phyloP scores from a whole-genome alignment of 2,329 filamentous ascomycete genomes.

The Monosporascus sp. region DNA sequence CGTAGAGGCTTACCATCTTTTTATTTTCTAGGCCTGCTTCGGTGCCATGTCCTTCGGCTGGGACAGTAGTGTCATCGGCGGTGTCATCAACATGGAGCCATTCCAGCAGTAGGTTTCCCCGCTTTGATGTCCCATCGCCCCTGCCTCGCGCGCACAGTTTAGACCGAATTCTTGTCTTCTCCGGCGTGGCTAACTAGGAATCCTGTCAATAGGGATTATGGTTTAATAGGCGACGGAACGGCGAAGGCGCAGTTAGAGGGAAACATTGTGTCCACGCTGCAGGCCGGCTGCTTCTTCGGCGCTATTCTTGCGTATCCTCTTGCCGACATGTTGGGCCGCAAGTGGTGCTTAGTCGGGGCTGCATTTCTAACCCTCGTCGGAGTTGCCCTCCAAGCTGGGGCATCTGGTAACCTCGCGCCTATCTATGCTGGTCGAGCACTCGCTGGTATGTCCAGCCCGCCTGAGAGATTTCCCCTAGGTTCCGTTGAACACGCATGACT shows the following conservation, averaged over 20 bases:
- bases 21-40: constrained; percentile 36
- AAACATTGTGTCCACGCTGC: constrained; percentile 59
- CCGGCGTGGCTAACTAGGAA: constrained; percentile 7
- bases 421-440: constrained; percentile 59
- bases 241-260: constrained; percentile 52
- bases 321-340: constrained; percentile 50
- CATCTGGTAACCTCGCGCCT: constrained; percentile 49
- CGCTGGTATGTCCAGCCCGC: constrained; percentile 29
- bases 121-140: background rate
- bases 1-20: constrained; percentile 1
- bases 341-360: constrained; percentile 46
- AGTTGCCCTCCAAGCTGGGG: constrained; percentile 56
- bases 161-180: too few species aligned
- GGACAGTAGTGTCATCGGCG: constrained; percentile 62
- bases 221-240: constrained; percentile 36
- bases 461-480: background rate
- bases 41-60: constrained; percentile 55
- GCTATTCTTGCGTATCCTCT: constrained; percentile 44
- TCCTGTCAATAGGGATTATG: constrained; percentile 41
- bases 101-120: constrained; percentile 45
- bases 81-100: constrained; percentile 54
- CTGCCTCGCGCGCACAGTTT: too few species aligned
- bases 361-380: constrained; percentile 53
- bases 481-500: background rate
- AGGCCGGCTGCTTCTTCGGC: constrained; percentile 37